A percentile compares a stretch with the other conserved stretches of the same genome.
Conservation (phyloP, 2,329 filamentous ascomycete genomes). For the Aspergillus floridensis region DNA sequence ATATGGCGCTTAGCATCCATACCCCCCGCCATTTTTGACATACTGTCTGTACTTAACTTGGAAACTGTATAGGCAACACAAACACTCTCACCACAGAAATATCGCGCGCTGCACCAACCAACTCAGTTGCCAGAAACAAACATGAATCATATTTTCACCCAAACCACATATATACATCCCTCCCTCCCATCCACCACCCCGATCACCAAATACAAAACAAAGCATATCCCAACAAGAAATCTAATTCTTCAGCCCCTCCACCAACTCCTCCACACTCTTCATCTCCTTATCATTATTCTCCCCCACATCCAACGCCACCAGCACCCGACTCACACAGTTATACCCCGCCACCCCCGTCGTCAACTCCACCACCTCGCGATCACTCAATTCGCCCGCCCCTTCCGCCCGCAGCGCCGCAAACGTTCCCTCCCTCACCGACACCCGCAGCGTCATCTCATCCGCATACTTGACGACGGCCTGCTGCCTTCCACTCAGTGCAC, state of each 20-base stretch:
- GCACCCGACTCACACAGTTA: constrained; percentile 81
- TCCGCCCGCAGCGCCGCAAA: constrained; percentile 59
- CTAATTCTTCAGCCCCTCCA: constrained; percentile 39
- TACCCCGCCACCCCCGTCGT: constrained; percentile 83
- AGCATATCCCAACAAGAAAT: not conserved
- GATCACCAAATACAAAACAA: too few relatives aligned
- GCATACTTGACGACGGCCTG: constrained; percentile 69
- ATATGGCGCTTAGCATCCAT: too few relatives aligned
- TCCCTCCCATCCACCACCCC: not conserved
- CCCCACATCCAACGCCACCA: constrained; percentile 73
- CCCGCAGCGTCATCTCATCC: constrained; percentile 77
- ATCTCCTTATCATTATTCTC: constrained; percentile 53
- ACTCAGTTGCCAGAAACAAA: too few relatives aligned
- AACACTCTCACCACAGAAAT: too few relatives aligned
- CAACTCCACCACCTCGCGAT: constrained; percentile 77
- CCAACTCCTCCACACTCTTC: constrained; percentile 67
- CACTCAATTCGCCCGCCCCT: constrained; percentile 54
- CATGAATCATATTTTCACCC: too few relatives aligned
- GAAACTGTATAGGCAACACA: too few relatives aligned
- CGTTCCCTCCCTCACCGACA: constrained; percentile 65
- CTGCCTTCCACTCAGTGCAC: constrained; percentile 56
- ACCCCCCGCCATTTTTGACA: too few relatives aligned
- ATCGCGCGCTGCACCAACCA: too few relatives aligned
- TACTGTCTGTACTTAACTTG: too few relatives aligned
- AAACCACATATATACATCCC: too few relatives aligned